These are phyloP conservation scores for Tagetes erecta DNA, from an alignment of 129 eudicot species.

Conservation along the genomic window DNA sequence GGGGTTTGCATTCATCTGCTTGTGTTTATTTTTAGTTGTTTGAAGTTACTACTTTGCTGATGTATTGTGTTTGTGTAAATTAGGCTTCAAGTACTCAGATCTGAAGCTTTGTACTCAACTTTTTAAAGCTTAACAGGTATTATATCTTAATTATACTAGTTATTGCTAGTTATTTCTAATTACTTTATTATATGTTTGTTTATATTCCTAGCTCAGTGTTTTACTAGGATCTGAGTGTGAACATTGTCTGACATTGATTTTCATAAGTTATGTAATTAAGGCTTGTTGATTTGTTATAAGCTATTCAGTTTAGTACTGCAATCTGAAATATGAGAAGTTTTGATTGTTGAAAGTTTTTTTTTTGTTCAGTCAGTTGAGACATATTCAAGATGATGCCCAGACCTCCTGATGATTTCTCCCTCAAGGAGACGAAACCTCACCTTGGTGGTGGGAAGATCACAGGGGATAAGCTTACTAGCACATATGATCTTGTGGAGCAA, in stretches of 20 bases:
- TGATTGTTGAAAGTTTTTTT: slow-evolving; percentile 5
- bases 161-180: neutral
- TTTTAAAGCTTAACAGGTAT: slow-evolving; percentile 18
- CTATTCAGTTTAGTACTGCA: neutral
- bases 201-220: neutral
- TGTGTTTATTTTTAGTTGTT: neutral
- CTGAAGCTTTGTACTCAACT: slow-evolving; percentile 39
- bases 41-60: slow-evolving; percentile 16
- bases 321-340: neutral
- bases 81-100: slow-evolving; percentile 45
- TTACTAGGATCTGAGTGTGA: slow-evolving; percentile 29
- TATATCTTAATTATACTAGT: neutral
- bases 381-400: slow-evolving; percentile 54
- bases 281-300: neutral
- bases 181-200: neutral
- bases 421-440: slow-evolving; percentile 77
- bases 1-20: too few species aligned
- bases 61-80: slow-evolving; percentile 13
- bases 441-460: slow-evolving; percentile 61
- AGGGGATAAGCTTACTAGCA: slow-evolving; percentile 64
- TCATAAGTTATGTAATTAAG: slow-evolving; percentile 6
- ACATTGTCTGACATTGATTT: neutral
- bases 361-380: neutral
- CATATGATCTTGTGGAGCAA: slow-evolving; percentile 69
- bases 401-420: slow-evolving; percentile 64